Conservation (phyloP, 805 yeast species). For the Kodamaea laetipori region DNA sequence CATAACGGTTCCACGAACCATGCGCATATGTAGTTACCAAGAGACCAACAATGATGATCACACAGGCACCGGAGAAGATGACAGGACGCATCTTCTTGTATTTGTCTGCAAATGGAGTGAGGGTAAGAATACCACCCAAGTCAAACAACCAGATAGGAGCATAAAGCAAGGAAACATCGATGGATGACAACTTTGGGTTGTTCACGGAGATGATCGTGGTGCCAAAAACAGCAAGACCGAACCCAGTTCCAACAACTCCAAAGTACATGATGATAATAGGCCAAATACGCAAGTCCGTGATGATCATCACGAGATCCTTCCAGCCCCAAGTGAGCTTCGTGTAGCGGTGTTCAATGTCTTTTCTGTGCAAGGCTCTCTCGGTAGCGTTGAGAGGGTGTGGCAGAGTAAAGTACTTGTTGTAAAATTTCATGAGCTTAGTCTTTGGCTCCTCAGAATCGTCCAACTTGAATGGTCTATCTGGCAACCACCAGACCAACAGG, state of each 20-base stretch:
- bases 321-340: conserved; percentile 54
- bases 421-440: conserved; percentile 21
- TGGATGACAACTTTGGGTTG: conserved; percentile 62
- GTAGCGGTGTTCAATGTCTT: conserved; percentile 60
- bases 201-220: conserved; percentile 70
- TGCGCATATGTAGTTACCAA: conserved; percentile 75
- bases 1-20: conserved; percentile 75
- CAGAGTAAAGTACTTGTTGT: conserved; percentile 31
- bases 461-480: conserved; percentile 62
- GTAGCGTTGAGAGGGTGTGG: conserved; percentile 51
- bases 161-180: conserved; percentile 70
- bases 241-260: conserved; percentile 92
- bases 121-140: conserved; percentile 65
- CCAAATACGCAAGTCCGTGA: conserved; percentile 71
- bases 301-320: conserved; percentile 55
- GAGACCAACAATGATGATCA: conserved; percentile 73
- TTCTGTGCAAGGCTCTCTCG: conserved; percentile 58
- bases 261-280: conserved; percentile 85
- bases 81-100: conserved; percentile 59
- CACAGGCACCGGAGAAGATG: conserved; percentile 62
- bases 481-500: conserved; percentile 77
- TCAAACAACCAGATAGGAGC: conserved; percentile 94
- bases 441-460: too few relatives aligned
- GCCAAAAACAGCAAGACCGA: conserved; percentile 82
- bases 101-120: conserved; percentile 81